These are phyloP conservation scores for Salvia rosmarinus DNA, from an alignment of 257 asterid species.

Conservation along the genomic window DNA sequence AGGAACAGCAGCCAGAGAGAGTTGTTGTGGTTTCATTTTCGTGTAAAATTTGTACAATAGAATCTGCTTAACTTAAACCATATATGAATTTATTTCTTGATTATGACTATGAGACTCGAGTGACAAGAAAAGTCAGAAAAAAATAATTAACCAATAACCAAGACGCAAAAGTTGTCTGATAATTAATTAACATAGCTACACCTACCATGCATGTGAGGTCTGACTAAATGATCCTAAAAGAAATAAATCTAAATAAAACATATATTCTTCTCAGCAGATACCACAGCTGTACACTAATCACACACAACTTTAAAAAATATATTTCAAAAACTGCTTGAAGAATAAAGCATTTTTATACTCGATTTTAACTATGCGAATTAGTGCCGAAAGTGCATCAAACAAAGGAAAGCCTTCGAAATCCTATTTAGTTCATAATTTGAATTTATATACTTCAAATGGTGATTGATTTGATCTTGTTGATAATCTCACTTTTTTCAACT, in stretches of 20 bases:
- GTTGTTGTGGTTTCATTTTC: neutral
- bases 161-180: neutral
- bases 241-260: neutral
- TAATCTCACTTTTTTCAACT: too few relatives aligned
- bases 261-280: neutral
- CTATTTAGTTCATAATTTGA: neutral
- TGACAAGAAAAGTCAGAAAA: neutral
- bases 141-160: too few relatives aligned
- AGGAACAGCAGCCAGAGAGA: neutral
- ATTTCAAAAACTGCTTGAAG: too few relatives aligned
- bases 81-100: neutral
- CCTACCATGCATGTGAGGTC: conserved; percentile 42
- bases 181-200: neutral
- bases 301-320: neutral
- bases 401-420: neutral
- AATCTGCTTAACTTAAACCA: neutral
- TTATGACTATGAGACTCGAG: neutral
- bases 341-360: neutral
- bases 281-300: conserved; percentile 24
- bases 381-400: conserved; percentile 16
- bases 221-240: conserved; percentile 5
- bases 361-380: conserved; percentile 10
- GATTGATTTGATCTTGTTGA: neutral
- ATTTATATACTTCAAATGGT: neutral
- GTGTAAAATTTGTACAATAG: neutral